Percentiles rank a stretch among this genome's conserved stretches.
These are phyloP conservation scores for Aspergillus costaricaensis DNA, from an alignment of 2,329 filamentous ascomycete species.

Conservation along the genomic window DNA sequence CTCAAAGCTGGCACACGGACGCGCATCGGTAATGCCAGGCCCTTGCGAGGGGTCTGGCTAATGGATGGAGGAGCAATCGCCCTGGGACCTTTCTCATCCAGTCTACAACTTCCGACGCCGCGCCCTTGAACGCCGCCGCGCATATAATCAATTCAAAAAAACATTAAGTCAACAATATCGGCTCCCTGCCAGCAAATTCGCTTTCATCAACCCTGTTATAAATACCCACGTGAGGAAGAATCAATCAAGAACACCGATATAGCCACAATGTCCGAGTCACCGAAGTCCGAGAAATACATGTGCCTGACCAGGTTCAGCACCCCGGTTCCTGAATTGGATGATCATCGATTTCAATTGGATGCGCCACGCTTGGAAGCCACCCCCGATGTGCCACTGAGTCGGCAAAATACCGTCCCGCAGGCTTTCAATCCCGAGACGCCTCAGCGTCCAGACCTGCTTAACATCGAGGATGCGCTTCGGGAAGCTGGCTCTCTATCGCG, in stretches of 20 bases:
- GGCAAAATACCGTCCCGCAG: constrained; percentile 47
- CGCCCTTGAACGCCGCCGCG: constrained; percentile 10
- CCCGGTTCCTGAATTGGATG: constrained; percentile 71
- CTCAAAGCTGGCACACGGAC: constrained; percentile 39
- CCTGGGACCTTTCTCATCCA: constrained; percentile 30
- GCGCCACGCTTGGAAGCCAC: constrained; percentile 34
- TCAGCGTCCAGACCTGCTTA: constrained; percentile 50
- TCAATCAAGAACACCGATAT: background rate
- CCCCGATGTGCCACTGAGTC: constrained; percentile 39
- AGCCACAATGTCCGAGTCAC: constrained; percentile 52
- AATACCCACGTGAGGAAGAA: background rate
- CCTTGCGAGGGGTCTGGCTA: constrained; percentile 47
- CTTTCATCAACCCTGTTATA: background rate
- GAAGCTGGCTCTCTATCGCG: constrained; percentile 58
- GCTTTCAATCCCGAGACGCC: constrained; percentile 52
- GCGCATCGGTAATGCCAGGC: constrained; percentile 42
- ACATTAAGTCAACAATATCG: constrained; percentile 2
- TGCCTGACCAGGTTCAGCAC: constrained; percentile 64
- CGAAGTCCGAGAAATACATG: constrained; percentile 65
- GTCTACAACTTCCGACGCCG: constrained; percentile 27
- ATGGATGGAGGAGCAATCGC: constrained; percentile 38
- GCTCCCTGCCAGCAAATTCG: background rate
- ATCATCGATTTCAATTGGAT: constrained; percentile 67
- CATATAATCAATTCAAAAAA: constrained; percentile 2
- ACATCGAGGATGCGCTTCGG: constrained; percentile 50